Evolutionary conservation across 257 asterid genomes (phyloP), one percentile per base, ranked within the genome.

Genomic region (Ajuga chamaepitys): DNA sequence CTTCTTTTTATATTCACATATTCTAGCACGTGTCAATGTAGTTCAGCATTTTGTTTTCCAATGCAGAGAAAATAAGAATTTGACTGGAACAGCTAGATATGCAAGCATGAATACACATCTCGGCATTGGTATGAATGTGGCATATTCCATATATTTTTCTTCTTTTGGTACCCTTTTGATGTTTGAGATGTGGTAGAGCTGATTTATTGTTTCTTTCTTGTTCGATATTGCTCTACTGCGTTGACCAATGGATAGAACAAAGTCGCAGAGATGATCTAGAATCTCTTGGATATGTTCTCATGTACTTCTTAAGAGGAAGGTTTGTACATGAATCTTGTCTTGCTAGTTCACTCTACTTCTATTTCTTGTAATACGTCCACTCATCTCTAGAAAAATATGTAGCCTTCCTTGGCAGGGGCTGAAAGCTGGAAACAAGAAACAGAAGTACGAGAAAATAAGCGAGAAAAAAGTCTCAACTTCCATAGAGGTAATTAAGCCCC

Each of bases 51-150:
- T 21, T 57, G 44, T 54, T 21, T 11, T 30, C 40, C 70, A 63
- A 74, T 85, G 79, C 95, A 91, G 95, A 83, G 98, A 91, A 77
- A 91, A 91, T 77, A 91, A 91, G 87, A 91, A 86, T 75, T 81
- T 91, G 87, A 91, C 94, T 6, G 98, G 96, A 80, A 88, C 98
- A 68, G 98, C 92, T 60, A 80, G 95, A 83, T 91, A 86, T 76
- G 97, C 98, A 26, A 93, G 98, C 81, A 86, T 89, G 87, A 93
- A 89, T 75, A 91, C 98, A 28, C 97, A 91, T 78, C 91, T 91
- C 64, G 97, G 97, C 82, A 86, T 91, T 55, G 95, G 98, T 88
- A 85, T 44, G 94, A 70, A 63, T 34, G 44, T 40, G 44, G 34
- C 44, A 45, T 48, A n/a, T 68, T 68, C 70, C 26, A n/a, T 64